Percentiles rank a stretch among this genome's conserved stretches.
phyloP scores from a whole-genome alignment of 2,329 filamentous ascomycete species.

The Elsinoe ampelina region DNA sequence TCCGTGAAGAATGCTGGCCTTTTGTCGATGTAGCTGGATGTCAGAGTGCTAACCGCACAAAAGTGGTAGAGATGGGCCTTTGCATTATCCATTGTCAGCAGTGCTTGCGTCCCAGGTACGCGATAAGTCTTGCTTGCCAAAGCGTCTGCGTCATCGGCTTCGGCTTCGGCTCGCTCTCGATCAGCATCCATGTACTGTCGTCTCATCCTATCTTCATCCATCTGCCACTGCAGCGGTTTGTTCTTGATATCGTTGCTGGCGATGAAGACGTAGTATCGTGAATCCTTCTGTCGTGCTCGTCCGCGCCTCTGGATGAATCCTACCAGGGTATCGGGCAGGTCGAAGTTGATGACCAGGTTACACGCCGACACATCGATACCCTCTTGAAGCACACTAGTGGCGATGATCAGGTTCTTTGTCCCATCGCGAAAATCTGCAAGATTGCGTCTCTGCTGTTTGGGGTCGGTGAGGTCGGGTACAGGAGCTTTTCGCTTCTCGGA shows the following conservation, averaged over 20 bases:
- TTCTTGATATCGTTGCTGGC: constrained; percentile 29
- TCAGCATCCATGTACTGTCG: constrained; percentile 54
- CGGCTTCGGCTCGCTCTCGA: constrained; percentile 37
- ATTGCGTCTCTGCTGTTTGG: constrained; percentile 41
- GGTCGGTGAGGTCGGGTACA: constrained; percentile 41
- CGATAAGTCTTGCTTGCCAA: constrained; percentile 17
- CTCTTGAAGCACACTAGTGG: constrained; percentile 52
- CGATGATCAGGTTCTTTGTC: constrained; percentile 47
- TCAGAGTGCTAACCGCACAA: constrained; percentile 49
- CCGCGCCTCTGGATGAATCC: constrained; percentile 59
- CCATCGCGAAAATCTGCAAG: constrained; percentile 47
- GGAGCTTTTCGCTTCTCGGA: constrained; percentile 34
- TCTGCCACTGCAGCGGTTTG: constrained; percentile 51
- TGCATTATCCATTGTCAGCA: constrained; percentile 64
- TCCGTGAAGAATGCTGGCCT: constrained; percentile 57
- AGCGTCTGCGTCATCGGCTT: constrained; percentile 32
- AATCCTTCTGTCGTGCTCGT: constrained; percentile 49
- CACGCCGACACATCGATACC: constrained; percentile 55
- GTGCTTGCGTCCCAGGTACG: constrained; percentile 39
- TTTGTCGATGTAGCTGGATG: constrained; percentile 51
- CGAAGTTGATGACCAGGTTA: constrained; percentile 56
- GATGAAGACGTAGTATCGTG: constrained; percentile 46
- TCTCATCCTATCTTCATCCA: constrained; percentile 46
- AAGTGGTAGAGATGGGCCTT: constrained; percentile 74
- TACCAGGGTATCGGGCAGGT: constrained; percentile 51